phyloP scores from a whole-genome alignment of 441 rosid genomes.

The Isatis lusitanica region DNA sequence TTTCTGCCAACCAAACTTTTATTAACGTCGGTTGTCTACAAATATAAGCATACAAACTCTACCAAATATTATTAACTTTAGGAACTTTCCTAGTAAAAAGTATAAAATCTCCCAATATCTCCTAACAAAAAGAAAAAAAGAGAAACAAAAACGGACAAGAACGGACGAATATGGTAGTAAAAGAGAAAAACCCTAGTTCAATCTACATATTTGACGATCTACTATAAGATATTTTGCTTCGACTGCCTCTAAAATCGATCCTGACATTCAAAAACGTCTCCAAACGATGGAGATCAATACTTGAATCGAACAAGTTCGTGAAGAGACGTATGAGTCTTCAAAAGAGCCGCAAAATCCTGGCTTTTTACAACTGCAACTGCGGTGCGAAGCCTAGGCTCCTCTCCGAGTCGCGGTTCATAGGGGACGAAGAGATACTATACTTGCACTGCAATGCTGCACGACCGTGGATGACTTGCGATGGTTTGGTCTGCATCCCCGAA shows the following conservation, averaged over 20 bases:
- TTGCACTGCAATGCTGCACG: not conserved
- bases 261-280: slow-evolving; percentile 8
- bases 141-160: not conserved
- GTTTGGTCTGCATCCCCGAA: slow-evolving; percentile 18
- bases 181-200: not conserved
- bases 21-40: too few relatives aligned
- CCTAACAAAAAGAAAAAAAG: not conserved
- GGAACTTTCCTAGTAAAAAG: not conserved
- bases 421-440: slow-evolving; percentile 5
- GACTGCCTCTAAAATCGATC: slow-evolving; percentile 3
- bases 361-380: slow-evolving; percentile 16
- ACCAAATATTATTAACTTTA: too few relatives aligned
- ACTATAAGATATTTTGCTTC: slow-evolving; percentile 1
- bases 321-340: slow-evolving; percentile 8
- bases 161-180: not conserved
- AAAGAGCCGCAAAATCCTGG: not conserved
- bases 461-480: slow-evolving; percentile 1
- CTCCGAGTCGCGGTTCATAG: not conserved
- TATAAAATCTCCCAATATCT: not conserved
- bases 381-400: not conserved
- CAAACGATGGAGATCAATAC: slow-evolving; percentile 10
- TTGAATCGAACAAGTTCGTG: not conserved
- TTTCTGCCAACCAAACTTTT: too few relatives aligned
- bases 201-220: slow-evolving; percentile 13
- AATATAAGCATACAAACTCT: too few relatives aligned